These are phyloP conservation scores for Phaeosphaeriaceae sp. DNA, from an alignment of 2,329 filamentous ascomycete genomes.

Conservation along the genomic window DNA sequence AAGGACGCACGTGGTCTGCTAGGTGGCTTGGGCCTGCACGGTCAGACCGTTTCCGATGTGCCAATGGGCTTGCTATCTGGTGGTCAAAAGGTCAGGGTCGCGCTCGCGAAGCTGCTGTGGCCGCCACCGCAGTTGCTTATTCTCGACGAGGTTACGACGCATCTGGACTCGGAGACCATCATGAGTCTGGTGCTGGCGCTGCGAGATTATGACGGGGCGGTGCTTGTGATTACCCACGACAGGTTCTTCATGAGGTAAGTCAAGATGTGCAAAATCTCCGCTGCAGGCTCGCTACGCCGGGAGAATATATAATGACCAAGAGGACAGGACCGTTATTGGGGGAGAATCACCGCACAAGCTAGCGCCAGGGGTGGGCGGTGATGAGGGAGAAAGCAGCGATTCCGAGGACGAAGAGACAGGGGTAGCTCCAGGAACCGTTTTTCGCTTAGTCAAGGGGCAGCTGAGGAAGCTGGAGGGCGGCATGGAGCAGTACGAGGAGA, in stretches of 20 bases:
- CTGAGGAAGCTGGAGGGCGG: constrained; percentile 45
- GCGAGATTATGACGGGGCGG: constrained; percentile 72
- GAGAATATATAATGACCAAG: constrained; percentile 12
- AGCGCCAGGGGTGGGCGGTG: constrained; percentile 45
- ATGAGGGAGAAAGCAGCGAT: constrained; percentile 54
- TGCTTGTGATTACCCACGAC: constrained; percentile 82
- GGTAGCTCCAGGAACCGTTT: constrained; percentile 49
- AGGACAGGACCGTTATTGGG: constrained; percentile 69
- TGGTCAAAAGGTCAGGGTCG: constrained; percentile 72
- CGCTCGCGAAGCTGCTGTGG: constrained; percentile 74
- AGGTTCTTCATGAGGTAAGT: constrained; percentile 73
- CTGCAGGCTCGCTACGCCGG: constrained; percentile 1
- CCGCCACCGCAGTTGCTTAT: constrained; percentile 74
- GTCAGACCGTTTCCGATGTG: constrained; percentile 74
- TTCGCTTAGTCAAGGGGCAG: constrained; percentile 43
- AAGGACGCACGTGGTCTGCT: constrained; percentile 72
- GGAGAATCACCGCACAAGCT: constrained; percentile 55
- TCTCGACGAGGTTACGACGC: constrained; percentile 83
- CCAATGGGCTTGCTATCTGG: constrained; percentile 77
- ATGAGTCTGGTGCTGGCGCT: constrained; percentile 73
- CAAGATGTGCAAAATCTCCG: constrained; percentile 28
- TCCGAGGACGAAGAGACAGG: constrained; percentile 56
- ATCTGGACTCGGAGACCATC: constrained; percentile 84
- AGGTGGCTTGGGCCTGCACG: constrained; percentile 72
- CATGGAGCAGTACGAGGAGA: constrained; percentile 48